phyloP scores from a whole-genome alignment of 441 rosid genomes.

The Populus tomentosa region DNA sequence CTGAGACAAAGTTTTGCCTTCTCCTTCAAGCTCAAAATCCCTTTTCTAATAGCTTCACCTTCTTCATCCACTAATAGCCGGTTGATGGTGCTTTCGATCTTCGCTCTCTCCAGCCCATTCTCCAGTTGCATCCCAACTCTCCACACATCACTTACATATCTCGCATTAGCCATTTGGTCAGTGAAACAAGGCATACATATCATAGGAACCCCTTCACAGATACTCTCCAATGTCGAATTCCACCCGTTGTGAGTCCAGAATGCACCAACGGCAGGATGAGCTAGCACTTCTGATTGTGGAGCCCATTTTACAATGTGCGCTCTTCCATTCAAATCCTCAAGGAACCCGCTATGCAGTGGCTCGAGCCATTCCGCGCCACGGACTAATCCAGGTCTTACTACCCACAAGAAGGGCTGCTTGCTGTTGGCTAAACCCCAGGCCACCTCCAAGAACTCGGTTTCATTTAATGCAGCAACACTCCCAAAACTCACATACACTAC shows the following conservation, averaged over 20 bases:
- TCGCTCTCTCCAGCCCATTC: conserved; percentile 28
- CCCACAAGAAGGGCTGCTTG: conserved; percentile 48
- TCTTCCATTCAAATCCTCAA: conserved; percentile 25
- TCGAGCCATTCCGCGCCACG: conserved; percentile 30
- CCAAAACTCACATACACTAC: conserved; percentile 62
- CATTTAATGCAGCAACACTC: conserved; percentile 32
- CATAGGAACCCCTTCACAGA: conserved; percentile 57
- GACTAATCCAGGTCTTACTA: conserved; percentile 39
- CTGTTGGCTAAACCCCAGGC: conserved; percentile 52
- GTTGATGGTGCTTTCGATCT: conserved; percentile 34
- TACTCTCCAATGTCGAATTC: conserved; percentile 59
- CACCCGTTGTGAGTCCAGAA: conserved; percentile 61
- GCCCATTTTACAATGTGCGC: conserved; percentile 60
- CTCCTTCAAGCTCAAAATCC: conserved; percentile 33
- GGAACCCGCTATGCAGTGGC: conserved; percentile 31
- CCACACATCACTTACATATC: conserved; percentile 48
- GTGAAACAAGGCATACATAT: conserved; percentile 46
- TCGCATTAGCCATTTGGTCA: conserved; percentile 53
- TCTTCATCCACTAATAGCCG: conserved; percentile 32
- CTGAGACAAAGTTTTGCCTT: conserved; percentile 27
- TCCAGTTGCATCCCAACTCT: conserved; percentile 41
- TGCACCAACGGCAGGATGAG: conserved; percentile 40
- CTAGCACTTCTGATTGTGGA: conserved; percentile 47
- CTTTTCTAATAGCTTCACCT: conserved; percentile 44
- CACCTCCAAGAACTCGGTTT: conserved; percentile 40